Evolutionary conservation across 169 alveolate genomes (phyloP).

Genomic region (Prorocentrum cordatum): DNA sequence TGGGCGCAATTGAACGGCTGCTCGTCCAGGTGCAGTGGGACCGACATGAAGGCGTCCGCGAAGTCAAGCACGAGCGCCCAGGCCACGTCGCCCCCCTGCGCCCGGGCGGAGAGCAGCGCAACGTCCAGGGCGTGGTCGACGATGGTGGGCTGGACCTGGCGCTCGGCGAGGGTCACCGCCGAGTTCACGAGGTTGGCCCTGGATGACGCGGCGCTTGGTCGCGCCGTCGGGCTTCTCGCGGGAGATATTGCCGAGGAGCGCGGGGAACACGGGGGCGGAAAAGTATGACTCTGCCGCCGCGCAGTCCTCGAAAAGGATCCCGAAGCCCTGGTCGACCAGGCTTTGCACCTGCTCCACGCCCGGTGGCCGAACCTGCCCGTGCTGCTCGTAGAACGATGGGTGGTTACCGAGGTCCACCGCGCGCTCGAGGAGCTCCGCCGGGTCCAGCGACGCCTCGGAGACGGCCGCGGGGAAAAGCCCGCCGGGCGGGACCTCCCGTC

Average conservation of each 20-base stretch:
- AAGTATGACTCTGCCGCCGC: not conserved
- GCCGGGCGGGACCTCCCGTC: not conserved
- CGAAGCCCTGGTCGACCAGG: not conserved
- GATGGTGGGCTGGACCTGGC: too few relatives aligned
- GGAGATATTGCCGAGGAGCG: too few relatives aligned
- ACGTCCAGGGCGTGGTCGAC: too few relatives aligned
- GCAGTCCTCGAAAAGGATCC: not conserved
- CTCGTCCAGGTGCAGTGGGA: not conserved
- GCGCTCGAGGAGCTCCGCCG: not conserved
- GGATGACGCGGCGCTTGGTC: not conserved
- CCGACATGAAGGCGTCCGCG: not conserved
- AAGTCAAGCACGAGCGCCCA: not conserved
- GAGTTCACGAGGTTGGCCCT: not conserved
- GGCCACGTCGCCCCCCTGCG: not conserved
- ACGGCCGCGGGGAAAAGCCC: not conserved
- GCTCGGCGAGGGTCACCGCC: too few relatives aligned
- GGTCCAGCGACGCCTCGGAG: not conserved
- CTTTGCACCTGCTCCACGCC: not conserved
- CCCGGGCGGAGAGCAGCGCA: not conserved
- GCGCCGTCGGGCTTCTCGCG: too few relatives aligned
- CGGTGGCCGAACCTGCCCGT: not conserved
- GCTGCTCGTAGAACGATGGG: not conserved
- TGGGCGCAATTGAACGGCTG: not conserved
- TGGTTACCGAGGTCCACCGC: not conserved
- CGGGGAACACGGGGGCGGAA: too few relatives aligned